Base-by-base conservation (phyloP, 768 basidiomycete genomes). In the Exidia glandulosa region DNA sequence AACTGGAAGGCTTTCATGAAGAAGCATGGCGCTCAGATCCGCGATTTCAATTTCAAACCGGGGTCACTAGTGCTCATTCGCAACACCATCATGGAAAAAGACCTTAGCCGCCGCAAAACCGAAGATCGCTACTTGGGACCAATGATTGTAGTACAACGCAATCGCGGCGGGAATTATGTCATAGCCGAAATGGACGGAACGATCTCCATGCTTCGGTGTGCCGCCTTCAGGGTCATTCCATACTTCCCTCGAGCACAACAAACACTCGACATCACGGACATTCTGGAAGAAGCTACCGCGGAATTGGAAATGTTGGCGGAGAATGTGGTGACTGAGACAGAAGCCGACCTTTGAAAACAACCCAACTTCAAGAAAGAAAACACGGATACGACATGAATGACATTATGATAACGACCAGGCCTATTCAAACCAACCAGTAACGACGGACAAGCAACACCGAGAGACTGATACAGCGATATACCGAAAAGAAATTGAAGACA, bases 81-180 rank as follows among this genome's bases (percentile, higher is more conserved):
- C 4, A 71, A 73, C 59, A 68, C 57, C 0, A 32, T 59, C 0
- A 59, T 74, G 2, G 71, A 76, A 30, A 70, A 65, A 27, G 63
- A 69, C 0, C 61, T 73, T 0, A 66, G 66, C 25, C 41, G 16
- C 12, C 45, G 62, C 1, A 77, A 76, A 57, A 69, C 69, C 3
- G 67, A 64, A 4, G 64, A 67, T 41, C 25, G 72, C 2, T 78
- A 76, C 59, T 47, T 73, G 14, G 76, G 76, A 25, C 76, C 75
- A 0, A 71, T 72, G 60, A 61, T 71, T 0, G 72, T 78, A 0
- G 48, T 75, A 3, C 32, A 61, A 13, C 62, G 63, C 9, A 73
- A 68, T 5, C 54, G n/a, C 14, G 59, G 58, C 19, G 61, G 61
- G 3, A 29, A 59, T 14, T 67, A 67, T 25, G 36, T 62, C 3